Evolutionary conservation across 169 alveolate genomes (phyloP).

Genomic region (Eimeria brunetti): DNA sequence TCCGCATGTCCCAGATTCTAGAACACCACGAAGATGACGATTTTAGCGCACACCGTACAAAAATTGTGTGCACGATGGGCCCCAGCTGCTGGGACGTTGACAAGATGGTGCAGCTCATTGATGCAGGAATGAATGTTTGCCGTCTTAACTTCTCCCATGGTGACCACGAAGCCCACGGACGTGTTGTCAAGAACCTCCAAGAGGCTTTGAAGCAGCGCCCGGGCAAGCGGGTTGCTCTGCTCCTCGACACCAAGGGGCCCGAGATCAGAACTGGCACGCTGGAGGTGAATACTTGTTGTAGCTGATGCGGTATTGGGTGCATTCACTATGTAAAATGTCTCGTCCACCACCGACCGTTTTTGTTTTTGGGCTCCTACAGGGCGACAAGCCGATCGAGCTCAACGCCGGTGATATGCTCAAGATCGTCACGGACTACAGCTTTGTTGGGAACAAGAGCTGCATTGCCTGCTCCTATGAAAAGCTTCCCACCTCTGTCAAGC

Average conservation of each 20-base stretch:
- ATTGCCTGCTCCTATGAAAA: conserved; percentile 96
- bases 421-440: conserved; percentile 96
- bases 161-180: conserved; percentile 96
- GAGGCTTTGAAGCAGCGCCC: conserved; percentile 97
- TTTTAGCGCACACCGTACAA: conserved; percentile 92
- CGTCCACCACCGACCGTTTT: background rate
- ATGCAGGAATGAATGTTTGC: conserved; percentile 98
- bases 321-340: background rate
- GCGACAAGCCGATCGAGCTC: conserved; percentile 91
- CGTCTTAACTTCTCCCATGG: conserved; percentile 99
- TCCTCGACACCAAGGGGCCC: conserved; percentile 99
- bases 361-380: conserved; percentile 14
- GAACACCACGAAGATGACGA: conserved; percentile 81
- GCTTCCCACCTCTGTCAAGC: conserved; percentile 95
- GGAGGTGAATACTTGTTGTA: conserved; percentile 84
- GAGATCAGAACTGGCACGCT: conserved; percentile 98
- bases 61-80: conserved; percentile 98
- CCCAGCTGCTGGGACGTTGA: conserved; percentile 97
- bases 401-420: conserved; percentile 95
- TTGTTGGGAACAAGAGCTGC: conserved; percentile 94
- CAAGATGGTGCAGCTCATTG: conserved; percentile 94
- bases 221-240: conserved; percentile 93
- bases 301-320: background rate
- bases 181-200: conserved; percentile 90
- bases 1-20: conserved; percentile 81